These are phyloP conservation scores for Eutrema japonicum DNA, from an alignment of 345 rosid genomes.

Conservation along the genomic window DNA sequence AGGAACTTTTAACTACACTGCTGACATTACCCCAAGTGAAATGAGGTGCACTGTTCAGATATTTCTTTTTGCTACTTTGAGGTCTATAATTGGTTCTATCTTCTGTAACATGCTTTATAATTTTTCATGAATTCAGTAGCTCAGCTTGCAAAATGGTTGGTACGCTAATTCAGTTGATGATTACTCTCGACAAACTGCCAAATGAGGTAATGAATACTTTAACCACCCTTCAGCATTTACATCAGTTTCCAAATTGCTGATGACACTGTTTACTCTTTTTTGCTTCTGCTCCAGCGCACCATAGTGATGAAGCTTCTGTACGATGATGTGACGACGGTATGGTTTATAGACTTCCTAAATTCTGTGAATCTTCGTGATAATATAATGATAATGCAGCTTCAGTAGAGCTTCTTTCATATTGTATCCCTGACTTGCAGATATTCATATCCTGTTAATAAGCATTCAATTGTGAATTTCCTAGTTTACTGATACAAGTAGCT, in stretches of 20 bases:
- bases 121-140: constrained; percentile 73
- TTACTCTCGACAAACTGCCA: constrained; percentile 93
- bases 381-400: constrained; percentile 10
- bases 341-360: constrained; percentile 37
- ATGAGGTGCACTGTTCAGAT: constrained; percentile 58
- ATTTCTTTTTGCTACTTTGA: constrained; percentile 2
- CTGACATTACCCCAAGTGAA: constrained; percentile 85
- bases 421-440: neutral
- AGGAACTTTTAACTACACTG: constrained; percentile 67
- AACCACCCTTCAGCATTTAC: neutral
- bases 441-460: constrained; percentile 1
- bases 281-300: constrained; percentile 72
- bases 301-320: constrained; percentile 95
- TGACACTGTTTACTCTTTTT: constrained; percentile 20
- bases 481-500: constrained; percentile 6
- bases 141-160: constrained; percentile 98
- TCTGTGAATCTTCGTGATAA: neutral
- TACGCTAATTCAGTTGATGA: constrained; percentile 90
- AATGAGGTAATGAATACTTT: constrained; percentile 63
- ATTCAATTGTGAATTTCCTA: neutral
- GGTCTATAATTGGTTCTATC: neutral
- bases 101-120: neutral
- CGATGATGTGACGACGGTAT: constrained; percentile 96
- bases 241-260: constrained; percentile 17
- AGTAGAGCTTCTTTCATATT: neutral